A percentile compares a stretch with the other conserved stretches of the same genome.
phyloP scores from a whole-genome alignment of 2,329 filamentous ascomycete species.

The Leptographium radiaticola region DNA sequence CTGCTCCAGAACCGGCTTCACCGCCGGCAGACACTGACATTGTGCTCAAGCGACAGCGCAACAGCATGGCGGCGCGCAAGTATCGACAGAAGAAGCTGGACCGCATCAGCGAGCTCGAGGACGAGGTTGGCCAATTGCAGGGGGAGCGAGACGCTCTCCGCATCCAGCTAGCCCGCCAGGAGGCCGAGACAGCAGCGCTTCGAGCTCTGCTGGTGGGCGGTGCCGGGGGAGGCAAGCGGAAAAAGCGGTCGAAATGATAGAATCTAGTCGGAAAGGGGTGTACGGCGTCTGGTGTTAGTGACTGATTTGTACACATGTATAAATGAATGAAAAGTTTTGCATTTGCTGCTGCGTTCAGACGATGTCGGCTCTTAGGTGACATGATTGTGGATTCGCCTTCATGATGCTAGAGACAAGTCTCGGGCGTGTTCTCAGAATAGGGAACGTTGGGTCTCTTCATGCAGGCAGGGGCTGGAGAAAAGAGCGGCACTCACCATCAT shows the following conservation, averaged over 20 bases:
- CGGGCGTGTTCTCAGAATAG: conserved; percentile 9
- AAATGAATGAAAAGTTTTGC: background rate
- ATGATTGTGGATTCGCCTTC: conserved; percentile 5
- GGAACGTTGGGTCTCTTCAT: conserved; percentile 12
- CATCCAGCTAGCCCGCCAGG: conserved; percentile 40
- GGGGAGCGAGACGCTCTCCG: conserved; percentile 43
- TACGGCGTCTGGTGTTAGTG: background rate
- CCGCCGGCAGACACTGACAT: conserved; percentile 13
- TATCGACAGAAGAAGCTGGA: conserved; percentile 53
- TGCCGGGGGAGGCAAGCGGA: background rate
- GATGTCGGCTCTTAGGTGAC: conserved; percentile 14
- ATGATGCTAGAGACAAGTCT: background rate
- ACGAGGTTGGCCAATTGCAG: conserved; percentile 35
- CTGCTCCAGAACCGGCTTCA: no score
- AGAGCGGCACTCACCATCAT: background rate
- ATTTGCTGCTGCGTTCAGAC: conserved; percentile 7
- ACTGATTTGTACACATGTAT: background rate
- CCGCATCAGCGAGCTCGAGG: conserved; percentile 42
- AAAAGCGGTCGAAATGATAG: background rate
- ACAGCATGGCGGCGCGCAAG: conserved; percentile 48
- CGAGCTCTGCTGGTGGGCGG: conserved; percentile 25
- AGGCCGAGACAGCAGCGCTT: conserved; percentile 45
- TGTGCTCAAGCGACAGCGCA: conserved; percentile 40
- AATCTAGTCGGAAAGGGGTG: no score
- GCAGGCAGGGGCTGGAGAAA: background rate